Evolutionary conservation across 2,329 filamentous ascomycete genomes (phyloP), one percentile per base, ranked within the genome.

Genomic region (Coniella vitis): DNA sequence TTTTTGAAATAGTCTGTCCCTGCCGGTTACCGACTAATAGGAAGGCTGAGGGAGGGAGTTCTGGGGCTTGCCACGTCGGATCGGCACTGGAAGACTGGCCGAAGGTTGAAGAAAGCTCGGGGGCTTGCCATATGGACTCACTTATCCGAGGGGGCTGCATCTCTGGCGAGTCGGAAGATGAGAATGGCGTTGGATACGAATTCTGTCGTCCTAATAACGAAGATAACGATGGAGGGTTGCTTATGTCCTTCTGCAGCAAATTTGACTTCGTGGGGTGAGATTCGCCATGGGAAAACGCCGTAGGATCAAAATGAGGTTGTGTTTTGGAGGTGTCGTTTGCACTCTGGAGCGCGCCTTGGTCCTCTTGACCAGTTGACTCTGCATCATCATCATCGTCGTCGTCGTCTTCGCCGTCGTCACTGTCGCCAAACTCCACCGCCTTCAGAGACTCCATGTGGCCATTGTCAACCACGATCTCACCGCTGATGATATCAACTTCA

Each of bases 381-480:
- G 17, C 19, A n/a, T 47, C 44, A 13, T 62, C 61, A 41, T 61
- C 59, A 17, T 65, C 65, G 4, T 63, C 58, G 5, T 61, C 48
- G 17, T 65, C 65, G 7, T 63, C 58, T 4, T 61, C 48, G 3
- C 60, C 57, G 10, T 57, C 59, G 2, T 54, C 55, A 12, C 56
- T 55, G 31, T 42, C 49, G n/a, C n/a, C 58, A 12, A 60, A 52
- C 14, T 42, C 44, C 41, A 54, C 39, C 32, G 45, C 3, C 56
- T 58, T 51, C 61, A 68, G 78, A 71, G 55, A 76, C 44, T 77
- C 64, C 45, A 96, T 64, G 68, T 97, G 93, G 0, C 93, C 91
- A 71, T 95, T 93, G 65, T 97, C 78, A 48, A 96, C 83, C n/a
- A 95, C 75, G 40, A 97, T 82, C 51, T 87, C 74, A 47, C 88